Conservation (phyloP, 495 filamentous ascomycete genomes). For the Annulohypoxylon maeteangense region DNA sequence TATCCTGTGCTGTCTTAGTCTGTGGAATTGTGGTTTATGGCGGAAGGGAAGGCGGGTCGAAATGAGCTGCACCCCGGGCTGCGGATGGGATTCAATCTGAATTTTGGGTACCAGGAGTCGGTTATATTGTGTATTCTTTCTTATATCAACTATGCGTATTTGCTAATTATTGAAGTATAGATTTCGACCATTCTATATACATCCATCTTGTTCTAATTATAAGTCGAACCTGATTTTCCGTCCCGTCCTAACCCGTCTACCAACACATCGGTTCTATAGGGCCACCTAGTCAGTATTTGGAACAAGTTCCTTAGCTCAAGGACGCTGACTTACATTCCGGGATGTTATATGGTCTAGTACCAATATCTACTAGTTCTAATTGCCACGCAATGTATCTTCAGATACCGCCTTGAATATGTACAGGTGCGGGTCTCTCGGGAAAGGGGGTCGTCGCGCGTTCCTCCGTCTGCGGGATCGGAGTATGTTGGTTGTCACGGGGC, state of each 20-base stretch:
- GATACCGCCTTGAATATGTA: neutral
- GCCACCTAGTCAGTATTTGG: neutral
- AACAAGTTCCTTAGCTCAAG: neutral
- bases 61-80: no score
- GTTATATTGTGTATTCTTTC: no score
- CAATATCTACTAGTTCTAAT: no score
- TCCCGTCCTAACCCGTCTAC: neutral
- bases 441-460: neutral
- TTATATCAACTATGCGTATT: neutral
- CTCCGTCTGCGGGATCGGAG: neutral
- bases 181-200: neutral
- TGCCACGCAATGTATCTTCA: no score
- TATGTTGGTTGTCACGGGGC: neutral
- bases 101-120: neutral
- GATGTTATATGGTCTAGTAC: no score
- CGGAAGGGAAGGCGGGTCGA: no score
- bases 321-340: neutral
- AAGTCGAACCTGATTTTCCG: neutral
- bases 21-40: neutral
- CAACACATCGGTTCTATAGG: neutral
- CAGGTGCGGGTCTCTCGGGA: neutral
- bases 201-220: neutral
- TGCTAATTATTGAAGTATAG: neutral
- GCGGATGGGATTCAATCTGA: neutral
- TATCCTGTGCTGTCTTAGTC: neutral